A percentile compares a stretch with the other conserved stretches of the same genome.
Conservation (phyloP, 140 eudicot genomes). For the Erigeron philadelphicus region DNA sequence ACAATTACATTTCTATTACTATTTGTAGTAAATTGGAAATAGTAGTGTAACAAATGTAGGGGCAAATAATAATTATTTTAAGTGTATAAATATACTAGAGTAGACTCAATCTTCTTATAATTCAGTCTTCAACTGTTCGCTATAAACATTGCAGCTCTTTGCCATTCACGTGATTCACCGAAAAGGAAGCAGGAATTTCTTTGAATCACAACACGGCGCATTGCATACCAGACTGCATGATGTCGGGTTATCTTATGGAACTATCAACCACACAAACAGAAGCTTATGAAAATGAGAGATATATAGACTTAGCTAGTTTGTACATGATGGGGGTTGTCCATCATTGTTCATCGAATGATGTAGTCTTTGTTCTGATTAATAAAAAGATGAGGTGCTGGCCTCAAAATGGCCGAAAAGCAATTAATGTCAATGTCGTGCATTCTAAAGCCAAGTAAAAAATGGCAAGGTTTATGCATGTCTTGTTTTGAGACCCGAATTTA, state of each 20-base stretch:
- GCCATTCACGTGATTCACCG: not conserved
- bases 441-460: constrained; percentile 19
- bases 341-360: no score
- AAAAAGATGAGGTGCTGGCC: no score
- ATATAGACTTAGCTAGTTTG: no score
- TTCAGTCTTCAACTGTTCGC: no score
- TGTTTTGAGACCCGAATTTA: constrained; percentile 20
- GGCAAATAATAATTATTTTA: no score
- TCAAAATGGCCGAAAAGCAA: not conserved
- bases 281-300: not conserved
- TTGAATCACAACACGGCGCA: not conserved
- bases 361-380: no score
- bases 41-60: no score
- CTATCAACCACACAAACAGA: not conserved
- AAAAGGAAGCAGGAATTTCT: not conserved
- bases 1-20: no score
- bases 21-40: no score
- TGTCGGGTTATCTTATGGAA: not conserved
- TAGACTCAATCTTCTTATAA: no score
- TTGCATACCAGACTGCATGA: not conserved
- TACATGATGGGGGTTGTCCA: no score
- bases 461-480: constrained; percentile 25
- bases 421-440: constrained; percentile 18
- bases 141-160: not conserved
- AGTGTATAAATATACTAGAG: no score